A percentile compares a stretch with the other conserved stretches of the same genome.
Evolutionary conservation across 805 yeast species (phyloP).

Genomic region (Ogataea neopini): DNA sequence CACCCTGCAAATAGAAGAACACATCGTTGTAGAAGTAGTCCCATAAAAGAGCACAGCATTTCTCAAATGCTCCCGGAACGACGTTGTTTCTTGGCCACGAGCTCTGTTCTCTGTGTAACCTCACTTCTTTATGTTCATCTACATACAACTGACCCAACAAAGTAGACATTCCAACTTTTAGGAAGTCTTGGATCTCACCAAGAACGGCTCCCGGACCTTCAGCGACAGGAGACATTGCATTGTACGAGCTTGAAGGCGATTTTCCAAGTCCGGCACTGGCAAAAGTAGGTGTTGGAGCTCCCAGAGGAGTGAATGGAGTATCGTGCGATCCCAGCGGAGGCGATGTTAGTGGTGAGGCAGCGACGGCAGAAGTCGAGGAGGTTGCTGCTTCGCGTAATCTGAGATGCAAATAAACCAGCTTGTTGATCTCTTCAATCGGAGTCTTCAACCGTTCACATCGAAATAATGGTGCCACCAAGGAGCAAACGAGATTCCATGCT

Average conservation of each 20-base stretch:
- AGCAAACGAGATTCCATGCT: slow-evolving; percentile 49
- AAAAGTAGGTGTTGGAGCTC: slow-evolving; percentile 28
- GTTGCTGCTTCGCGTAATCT: slow-evolving; percentile 17
- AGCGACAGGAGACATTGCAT: slow-evolving; percentile 20
- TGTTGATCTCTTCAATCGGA: slow-evolving; percentile 60
- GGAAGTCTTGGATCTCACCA: slow-evolving; percentile 46
- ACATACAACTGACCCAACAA: slow-evolving; percentile 27
- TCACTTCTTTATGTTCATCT: slow-evolving; percentile 32
- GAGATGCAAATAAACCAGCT: slow-evolving; percentile 42
- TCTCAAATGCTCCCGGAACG: slow-evolving; percentile 29
- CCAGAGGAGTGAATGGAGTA: slow-evolving; percentile 23
- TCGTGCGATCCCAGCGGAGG: slow-evolving; percentile 8
- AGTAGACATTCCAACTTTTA: slow-evolving; percentile 42
- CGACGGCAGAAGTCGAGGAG: slow-evolving; percentile 2
- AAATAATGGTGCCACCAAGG: slow-evolving; percentile 48
- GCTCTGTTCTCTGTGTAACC: slow-evolving; percentile 31
- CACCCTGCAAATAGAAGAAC: slow-evolving; percentile 59
- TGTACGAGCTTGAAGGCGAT: slow-evolving; percentile 23
- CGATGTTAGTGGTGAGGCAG: slow-evolving; percentile 15
- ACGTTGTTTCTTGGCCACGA: slow-evolving; percentile 32
- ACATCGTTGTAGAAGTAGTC: slow-evolving; percentile 54
- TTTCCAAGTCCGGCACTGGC: slow-evolving; percentile 12
- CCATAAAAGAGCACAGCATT: slow-evolving; percentile 53
- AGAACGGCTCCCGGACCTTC: slow-evolving; percentile 38
- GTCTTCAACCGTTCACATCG: slow-evolving; percentile 47